A percentile compares a stretch with the other conserved stretches of the same genome.
Conservation (phyloP, 208 protist genomes). For the Crithidia acanthocephali region DNA sequence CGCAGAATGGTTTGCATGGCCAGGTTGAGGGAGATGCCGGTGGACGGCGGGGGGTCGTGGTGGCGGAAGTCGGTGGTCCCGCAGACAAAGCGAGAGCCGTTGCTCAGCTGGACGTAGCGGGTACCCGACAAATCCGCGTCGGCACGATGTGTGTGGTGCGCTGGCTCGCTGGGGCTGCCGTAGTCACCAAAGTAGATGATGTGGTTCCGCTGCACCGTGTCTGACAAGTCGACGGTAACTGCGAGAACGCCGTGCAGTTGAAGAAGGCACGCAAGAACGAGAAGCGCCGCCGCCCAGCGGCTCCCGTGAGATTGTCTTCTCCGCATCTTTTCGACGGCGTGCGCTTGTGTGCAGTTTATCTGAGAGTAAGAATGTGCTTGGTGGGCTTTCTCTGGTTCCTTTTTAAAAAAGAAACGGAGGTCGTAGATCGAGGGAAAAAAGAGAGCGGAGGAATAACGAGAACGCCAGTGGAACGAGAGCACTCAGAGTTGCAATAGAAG, state of each 20-base stretch:
- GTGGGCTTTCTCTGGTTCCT: neutral
- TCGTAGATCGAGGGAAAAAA: no score
- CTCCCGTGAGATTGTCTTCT: neutral
- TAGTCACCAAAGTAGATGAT: slow-evolving; percentile 16
- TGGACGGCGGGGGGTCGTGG: neutral
- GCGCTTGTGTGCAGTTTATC: no score
- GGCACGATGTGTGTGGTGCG: neutral
- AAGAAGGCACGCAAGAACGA: neutral
- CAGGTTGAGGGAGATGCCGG: neutral
- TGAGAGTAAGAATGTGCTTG: no score
- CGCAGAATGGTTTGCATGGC: slow-evolving; percentile 15
- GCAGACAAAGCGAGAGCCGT: slow-evolving; percentile 34
- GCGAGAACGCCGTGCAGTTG: neutral
- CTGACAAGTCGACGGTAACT: slow-evolving; percentile 10
- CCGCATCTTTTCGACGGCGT: no score
- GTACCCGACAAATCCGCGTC: neutral
- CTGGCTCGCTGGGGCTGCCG: neutral
- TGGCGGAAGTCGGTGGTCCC: slow-evolving; percentile 2
- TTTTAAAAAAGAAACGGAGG: neutral
- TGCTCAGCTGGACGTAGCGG: slow-evolving; percentile 37
- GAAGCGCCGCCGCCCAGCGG: neutral
- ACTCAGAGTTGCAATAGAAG: no score
- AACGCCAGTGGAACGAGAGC: no score
- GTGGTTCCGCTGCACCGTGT: slow-evolving; percentile 22
- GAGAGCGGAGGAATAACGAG: no score